These are phyloP conservation scores for Podospora anserina DNA, from an alignment of 495 filamentous ascomycete species.

Conservation along the genomic window DNA sequence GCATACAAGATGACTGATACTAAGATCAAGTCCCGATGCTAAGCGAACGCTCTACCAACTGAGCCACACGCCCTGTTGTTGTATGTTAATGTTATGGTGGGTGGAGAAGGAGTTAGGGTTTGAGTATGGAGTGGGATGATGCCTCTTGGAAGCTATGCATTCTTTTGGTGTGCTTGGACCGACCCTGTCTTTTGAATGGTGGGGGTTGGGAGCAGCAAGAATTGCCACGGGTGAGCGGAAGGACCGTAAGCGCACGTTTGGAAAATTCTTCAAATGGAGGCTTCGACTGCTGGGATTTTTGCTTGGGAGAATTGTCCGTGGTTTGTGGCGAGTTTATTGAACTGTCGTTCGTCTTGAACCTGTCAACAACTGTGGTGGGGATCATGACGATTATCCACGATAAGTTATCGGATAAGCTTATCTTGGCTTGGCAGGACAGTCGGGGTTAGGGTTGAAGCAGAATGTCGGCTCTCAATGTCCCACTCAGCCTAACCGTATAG, in stretches of 20 bases:
- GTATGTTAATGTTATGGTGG: not conserved
- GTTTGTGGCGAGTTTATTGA: not conserved
- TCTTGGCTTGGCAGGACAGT: not conserved
- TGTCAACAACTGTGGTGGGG: not conserved
- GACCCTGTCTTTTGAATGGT: not conserved
- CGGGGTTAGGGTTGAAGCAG: not conserved
- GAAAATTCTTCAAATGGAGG: not conserved
- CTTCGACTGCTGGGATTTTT: not conserved
- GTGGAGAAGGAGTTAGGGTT: not conserved
- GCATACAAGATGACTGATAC: constrained; percentile 7
- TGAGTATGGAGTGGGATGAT: not conserved
- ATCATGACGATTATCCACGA: not conserved
- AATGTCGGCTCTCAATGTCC: not conserved
- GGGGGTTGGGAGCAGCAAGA: not conserved
- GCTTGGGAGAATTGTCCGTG: not conserved
- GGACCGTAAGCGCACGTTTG: not conserved
- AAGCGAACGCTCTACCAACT: constrained; percentile 24
- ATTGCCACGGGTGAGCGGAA: not conserved
- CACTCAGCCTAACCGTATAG: not conserved
- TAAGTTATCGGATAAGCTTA: not conserved
- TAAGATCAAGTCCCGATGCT: constrained; percentile 8
- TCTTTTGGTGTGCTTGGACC: no score
- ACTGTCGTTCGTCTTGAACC: no score
- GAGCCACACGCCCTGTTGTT: constrained; percentile 19
- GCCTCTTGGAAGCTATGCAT: no score